Conservation (phyloP, 371 early-diverging fungal genomes). For the Dichotomocladium elegans region DNA sequence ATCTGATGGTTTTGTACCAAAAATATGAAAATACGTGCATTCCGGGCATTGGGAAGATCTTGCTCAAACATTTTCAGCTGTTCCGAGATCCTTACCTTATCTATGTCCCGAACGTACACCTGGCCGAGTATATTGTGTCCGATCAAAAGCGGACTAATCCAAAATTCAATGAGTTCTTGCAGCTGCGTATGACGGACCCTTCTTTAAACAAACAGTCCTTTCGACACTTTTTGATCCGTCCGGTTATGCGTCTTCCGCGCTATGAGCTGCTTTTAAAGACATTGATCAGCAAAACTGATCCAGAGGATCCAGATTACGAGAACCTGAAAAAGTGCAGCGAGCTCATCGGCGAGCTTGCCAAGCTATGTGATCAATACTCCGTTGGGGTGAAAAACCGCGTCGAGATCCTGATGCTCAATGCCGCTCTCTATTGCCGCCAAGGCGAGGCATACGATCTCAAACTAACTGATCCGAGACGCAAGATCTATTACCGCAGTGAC, state of each 20-base stretch:
- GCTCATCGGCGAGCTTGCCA: conserved; percentile 17
- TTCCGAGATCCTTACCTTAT: conserved; percentile 68
- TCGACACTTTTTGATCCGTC: conserved; percentile 36
- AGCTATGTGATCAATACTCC: conserved; percentile 20
- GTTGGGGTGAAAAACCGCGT: conserved; percentile 7
- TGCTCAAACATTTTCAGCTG: conserved; percentile 58
- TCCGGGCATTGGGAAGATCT: conserved; percentile 75
- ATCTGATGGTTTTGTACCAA: conserved; percentile 52
- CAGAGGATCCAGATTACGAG: conserved; percentile 70
- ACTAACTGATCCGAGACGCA: conserved; percentile 62
- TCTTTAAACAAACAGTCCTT: conserved; percentile 28
- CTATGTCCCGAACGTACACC: conserved; percentile 78
- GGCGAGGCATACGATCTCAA: conserved; percentile 57
- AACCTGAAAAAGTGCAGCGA: conserved; percentile 64
- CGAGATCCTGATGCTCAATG: conserved; percentile 9
- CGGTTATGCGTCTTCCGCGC: conserved; percentile 77
- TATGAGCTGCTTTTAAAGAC: conserved; percentile 79
- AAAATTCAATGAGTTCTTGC: conserved; percentile 37
- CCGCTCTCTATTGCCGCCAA: conserved; percentile 32
- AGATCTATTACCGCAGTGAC: conserved; percentile 68
- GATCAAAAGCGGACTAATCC: conserved; percentile 47
- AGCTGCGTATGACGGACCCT: neutral
- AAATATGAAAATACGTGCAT: conserved; percentile 56
- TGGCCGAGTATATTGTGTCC: conserved; percentile 64
- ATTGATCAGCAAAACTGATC: conserved; percentile 71